Conservation (phyloP, 2,329 filamentous ascomycete genomes). For the Microdochium paspali region DNA sequence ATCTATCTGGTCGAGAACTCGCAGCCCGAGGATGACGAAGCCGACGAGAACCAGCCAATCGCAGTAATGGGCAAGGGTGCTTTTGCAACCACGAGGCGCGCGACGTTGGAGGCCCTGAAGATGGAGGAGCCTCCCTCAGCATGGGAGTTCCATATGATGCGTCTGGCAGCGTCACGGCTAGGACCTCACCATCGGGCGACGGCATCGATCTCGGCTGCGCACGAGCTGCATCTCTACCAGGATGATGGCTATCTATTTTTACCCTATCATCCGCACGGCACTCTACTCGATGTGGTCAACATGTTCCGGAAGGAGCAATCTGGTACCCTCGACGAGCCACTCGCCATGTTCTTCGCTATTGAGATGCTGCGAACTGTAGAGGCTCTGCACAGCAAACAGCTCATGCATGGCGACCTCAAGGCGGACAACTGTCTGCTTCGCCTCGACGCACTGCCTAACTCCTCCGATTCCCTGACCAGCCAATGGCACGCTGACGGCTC, state of each 20-base stretch:
- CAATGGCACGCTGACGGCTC: slow-evolving; percentile 67
- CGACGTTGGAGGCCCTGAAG: slow-evolving; percentile 74
- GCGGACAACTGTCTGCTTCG: slow-evolving; percentile 91
- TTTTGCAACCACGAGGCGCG: slow-evolving; percentile 46
- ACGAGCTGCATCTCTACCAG: slow-evolving; percentile 85
- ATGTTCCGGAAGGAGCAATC: slow-evolving; percentile 62
- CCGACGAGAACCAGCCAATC: slow-evolving; percentile 26
- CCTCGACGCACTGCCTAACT: slow-evolving; percentile 45
- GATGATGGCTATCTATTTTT: slow-evolving; percentile 87
- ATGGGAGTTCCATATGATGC: slow-evolving; percentile 97
- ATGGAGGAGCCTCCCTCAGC: slow-evolving; percentile 82
- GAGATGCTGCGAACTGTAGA: slow-evolving; percentile 88
- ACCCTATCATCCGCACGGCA: slow-evolving; percentile 81
- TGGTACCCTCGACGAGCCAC: slow-evolving; percentile 75
- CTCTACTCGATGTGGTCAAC: slow-evolving; percentile 91
- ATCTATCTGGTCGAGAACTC: slow-evolving; percentile 84
- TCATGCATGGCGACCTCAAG: slow-evolving; percentile 92
- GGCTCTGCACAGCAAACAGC: slow-evolving; percentile 65
- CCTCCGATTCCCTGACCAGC: slow-evolving; percentile 37
- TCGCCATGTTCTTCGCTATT: slow-evolving; percentile 92
- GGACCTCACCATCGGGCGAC: slow-evolving; percentile 60
- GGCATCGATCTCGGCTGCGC: slow-evolving; percentile 70
- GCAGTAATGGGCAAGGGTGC: slow-evolving; percentile 52
- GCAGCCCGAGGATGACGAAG: slow-evolving; percentile 31
- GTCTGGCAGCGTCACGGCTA: slow-evolving; percentile 68